Base-by-base conservation (phyloP, 1,284 basidiomycete species). In the Ustilago tritici region DNA sequence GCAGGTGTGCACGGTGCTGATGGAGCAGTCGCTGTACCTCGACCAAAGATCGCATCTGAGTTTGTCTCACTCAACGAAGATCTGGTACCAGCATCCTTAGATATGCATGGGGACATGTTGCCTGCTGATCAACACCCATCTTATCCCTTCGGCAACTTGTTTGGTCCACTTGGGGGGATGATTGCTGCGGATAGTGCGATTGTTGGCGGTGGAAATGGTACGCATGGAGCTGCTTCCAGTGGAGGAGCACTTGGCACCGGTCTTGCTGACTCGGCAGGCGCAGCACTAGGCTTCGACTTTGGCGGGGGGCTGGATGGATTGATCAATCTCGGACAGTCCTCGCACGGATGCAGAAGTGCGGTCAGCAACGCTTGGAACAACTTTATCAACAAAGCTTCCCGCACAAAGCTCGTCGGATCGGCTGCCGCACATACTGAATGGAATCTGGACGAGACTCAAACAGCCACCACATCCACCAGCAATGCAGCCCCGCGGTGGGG, bases 111-210 rank as follows among this genome's bases (percentile, higher is more conserved):
- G 31, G 82, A 84, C 46, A 80, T 80, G 63, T 56, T 84, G 35
- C 82, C 82, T 11, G 75, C 72, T 7, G 82, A 84, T 38, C 78
- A 81, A 62, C 82, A 84, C 59, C 69, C 82, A 9, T 80, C 78
- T 12, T 84, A 82, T 56, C 81, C 81, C 0, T 78, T 81, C 34
- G 81, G 81, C 28, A 80, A 81, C 32, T 76, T 78, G 9, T 78
- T 76, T 34, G 77, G 77, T 9, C 77, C 73, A 2, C 43, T 64
- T 3, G 68, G 70, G 5, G 75, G 70, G 1, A 47, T 47, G 56
- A 69, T 77, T 32, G 49, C 75, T 15, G 75, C 75, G 0, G 75
- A 77, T 36, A 72, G 70, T 43, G 75, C 75, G 10, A 69, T 77
- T 35, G 61, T 72, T 6, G 75, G 75, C 28, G 70, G 70, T 35